Evolutionary conservation across 1,284 basidiomycete genomes (phyloP), one percentile per base, ranked within the genome.

Genomic region (Gastroboletus turbinatus): DNA sequence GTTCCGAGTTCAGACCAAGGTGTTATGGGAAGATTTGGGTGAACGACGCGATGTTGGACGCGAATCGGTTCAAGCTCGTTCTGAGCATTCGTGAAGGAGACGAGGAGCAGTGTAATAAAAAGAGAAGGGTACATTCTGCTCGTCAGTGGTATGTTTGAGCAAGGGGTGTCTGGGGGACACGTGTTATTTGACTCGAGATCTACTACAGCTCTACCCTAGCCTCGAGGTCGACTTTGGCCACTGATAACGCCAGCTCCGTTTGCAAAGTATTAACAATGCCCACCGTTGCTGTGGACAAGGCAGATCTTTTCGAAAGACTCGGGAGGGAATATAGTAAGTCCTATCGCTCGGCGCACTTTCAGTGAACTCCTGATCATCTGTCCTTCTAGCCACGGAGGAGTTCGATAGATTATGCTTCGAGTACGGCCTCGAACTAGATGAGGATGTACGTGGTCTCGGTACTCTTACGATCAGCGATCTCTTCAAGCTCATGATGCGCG

Each of bases 371-470:
- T 62, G 58, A 60, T 63, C 67, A 57, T 67, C 65, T 53, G 25
- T 48, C n/a, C 54, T 57, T 48, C 55, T 67, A 97, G 94, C 92
- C 48, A 86, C 90, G 46, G 87, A 96, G 61, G 94, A 96, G 66
- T 98, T 99, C 68, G 96, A 98, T 76, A 85, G 89, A 70, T 84
- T 99, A 52, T 93, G 94, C 71, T 99, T 99, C 77, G 94, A 98
- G 66, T 99, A 96, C 75, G 96, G 96, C 56, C 82, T 99, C 59
- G 96, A 99, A 78, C 80, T 99, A 42, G 96, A 99, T 70, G 96
- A 98, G 75, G 96, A 98, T 77, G 94, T 96, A 68, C 65, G 90
- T 77, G 48, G 23, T 53, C 43, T 58, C 16, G 32, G n/a, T 23
- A 27, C 17, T 17, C 44, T 44, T 39, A 17, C 21, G 3, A 40